Evolutionary conservation across 345 rosid genomes (phyloP).

Genomic region (Lagerstroemia speciosa): DNA sequence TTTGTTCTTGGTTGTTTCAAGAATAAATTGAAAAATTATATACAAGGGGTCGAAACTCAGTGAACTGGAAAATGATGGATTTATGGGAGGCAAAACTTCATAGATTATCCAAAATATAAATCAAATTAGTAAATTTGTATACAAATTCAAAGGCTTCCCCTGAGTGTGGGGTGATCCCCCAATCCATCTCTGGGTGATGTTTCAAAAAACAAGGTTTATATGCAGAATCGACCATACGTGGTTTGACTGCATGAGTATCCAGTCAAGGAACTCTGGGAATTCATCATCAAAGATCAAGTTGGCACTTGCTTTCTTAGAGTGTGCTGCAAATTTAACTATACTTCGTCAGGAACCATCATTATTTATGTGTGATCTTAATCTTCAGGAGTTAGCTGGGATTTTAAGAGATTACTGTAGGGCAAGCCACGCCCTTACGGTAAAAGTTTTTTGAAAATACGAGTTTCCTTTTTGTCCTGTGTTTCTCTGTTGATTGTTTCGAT

Average conservation of each 20-base stretch:
- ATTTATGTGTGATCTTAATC: background rate
- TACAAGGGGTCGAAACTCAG: no score
- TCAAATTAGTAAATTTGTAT: no score
- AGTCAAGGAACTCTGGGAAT: constrained; percentile 39
- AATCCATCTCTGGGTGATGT: background rate
- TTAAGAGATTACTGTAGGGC: constrained; percentile 27
- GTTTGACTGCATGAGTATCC: constrained; percentile 36
- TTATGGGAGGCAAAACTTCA: no score
- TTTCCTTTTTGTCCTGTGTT: background rate
- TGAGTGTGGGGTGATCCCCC: no score
- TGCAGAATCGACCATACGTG: constrained; percentile 36
- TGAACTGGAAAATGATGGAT: no score
- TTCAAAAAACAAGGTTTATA: constrained; percentile 26
- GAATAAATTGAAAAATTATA: no score
- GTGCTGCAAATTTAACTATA: background rate
- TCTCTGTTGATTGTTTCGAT: background rate
- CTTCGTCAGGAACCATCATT: background rate
- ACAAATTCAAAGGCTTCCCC: no score
- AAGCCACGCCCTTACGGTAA: constrained; percentile 43
- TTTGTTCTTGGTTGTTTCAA: no score
- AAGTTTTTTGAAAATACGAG: background rate
- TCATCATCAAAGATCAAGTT: constrained; percentile 36
- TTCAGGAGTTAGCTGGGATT: constrained; percentile 46
- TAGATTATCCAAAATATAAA: no score
- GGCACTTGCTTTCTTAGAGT: constrained; percentile 9